Percentiles rank a stretch among this genome's conserved stretches.
Conservation (phyloP, 345 rosid genomes). For the Lagerstroemia speciosa region DNA sequence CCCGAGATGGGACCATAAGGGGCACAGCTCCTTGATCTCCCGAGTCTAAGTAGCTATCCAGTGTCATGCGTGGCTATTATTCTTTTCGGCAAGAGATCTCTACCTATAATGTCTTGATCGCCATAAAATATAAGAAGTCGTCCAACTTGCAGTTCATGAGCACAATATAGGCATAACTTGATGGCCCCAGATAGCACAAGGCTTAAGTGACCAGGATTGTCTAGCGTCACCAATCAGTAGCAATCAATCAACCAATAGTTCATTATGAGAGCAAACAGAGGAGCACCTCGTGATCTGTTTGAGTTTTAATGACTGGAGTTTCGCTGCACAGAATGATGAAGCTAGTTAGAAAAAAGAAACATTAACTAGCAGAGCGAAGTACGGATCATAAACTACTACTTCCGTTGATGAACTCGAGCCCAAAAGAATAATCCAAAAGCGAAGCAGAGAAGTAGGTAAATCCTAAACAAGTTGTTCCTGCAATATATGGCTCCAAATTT, state of each 20-base stretch:
- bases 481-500: no score
- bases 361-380: background rate
- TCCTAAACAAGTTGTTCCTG: no score
- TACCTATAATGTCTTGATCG: background rate
- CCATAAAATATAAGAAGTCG: background rate
- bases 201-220: background rate
- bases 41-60: conserved; percentile 65
- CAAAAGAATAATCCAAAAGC: background rate
- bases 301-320: conserved; percentile 23
- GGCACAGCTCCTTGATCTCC: conserved; percentile 48
- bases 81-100: conserved; percentile 14
- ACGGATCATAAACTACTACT: background rate
- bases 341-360: background rate
- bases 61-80: conserved; percentile 49
- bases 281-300: conserved; percentile 25
- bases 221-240: conserved; percentile 19
- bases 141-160: conserved; percentile 5
- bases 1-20: conserved; percentile 64
- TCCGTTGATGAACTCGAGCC: background rate
- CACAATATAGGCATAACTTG: conserved; percentile 3
- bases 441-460: no score
- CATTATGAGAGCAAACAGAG: conserved; percentile 1
- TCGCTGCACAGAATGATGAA: background rate
- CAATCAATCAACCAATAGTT: background rate
- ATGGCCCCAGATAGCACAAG: background rate